A percentile compares a stretch with the other conserved stretches of the same genome.
Evolutionary conservation across 139 green algal genomes (phyloP).

Genomic region (Micractinium conductrix): DNA sequence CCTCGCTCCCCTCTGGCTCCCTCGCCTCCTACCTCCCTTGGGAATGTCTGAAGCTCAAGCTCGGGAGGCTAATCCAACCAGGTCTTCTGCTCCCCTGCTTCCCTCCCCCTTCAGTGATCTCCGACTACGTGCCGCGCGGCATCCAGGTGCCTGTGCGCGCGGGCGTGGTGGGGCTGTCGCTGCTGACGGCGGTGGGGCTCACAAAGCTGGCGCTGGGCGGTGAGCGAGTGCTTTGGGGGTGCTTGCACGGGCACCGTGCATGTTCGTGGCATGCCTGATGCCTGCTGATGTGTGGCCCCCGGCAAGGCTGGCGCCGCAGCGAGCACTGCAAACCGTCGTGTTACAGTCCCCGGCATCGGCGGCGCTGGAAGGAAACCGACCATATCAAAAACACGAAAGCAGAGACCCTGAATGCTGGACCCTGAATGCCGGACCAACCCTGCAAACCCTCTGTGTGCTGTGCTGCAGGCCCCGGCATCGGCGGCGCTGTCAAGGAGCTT

Average conservation of each 20-base stretch:
- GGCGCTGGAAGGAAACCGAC: too few species aligned
- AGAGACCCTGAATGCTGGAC: neutral
- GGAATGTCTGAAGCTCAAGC: too few species aligned
- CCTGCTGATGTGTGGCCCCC: too few species aligned
- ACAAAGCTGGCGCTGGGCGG: conserved; percentile 37
- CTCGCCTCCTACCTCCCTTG: neutral
- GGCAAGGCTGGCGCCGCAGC: too few species aligned
- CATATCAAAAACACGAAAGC: too few species aligned
- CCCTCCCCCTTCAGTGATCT: conserved; percentile 33
- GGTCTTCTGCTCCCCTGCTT: neutral
- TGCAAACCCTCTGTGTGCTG: neutral
- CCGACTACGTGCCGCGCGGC: conserved; percentile 43
- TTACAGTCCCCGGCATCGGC: too few species aligned
- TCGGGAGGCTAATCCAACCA: too few species aligned
- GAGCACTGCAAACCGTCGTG: too few species aligned
- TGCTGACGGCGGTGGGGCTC: conserved; percentile 36
- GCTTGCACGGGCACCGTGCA: neutral
- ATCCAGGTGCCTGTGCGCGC: conserved; percentile 39
- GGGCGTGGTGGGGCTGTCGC: conserved; percentile 40
- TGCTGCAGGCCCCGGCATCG: conserved; percentile 9
- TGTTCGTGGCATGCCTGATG: neutral
- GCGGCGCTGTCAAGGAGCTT: conserved; percentile 13
- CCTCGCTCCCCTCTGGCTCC: too few species aligned
- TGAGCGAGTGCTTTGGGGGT: too few species aligned
- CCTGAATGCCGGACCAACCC: neutral